phyloP scores from a whole-genome alignment of 768 basidiomycete species.

The Suillus plorans region DNA sequence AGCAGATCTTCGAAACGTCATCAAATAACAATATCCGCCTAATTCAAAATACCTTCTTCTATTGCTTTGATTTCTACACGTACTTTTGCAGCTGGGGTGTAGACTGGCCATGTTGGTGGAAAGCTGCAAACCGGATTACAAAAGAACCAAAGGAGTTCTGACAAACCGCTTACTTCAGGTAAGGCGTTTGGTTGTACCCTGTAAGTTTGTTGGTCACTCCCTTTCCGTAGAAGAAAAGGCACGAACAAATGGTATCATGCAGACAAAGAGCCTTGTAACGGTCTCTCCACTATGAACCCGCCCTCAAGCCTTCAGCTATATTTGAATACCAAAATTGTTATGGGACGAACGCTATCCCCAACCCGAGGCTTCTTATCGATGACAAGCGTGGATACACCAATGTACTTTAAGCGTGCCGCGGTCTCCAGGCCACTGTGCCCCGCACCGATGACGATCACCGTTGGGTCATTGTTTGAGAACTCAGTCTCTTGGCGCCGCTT shows the following conservation, averaged over 20 bases:
- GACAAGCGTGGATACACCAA: conserved; percentile 57
- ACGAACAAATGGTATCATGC: conserved; percentile 51
- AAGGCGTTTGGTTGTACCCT: conserved; percentile 59
- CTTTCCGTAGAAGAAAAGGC: background rate
- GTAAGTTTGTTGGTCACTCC: background rate
- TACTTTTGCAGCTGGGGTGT: conserved; percentile 50
- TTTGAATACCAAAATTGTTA: background rate
- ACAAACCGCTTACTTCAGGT: conserved; percentile 41
- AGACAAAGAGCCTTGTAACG: conserved; percentile 39
- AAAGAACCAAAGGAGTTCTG: background rate
- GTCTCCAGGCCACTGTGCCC: conserved; percentile 68
- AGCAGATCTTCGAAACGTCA: background rate
- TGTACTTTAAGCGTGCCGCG: conserved; percentile 61
- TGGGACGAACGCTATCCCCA: conserved; percentile 41
- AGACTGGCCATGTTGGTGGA: conserved; percentile 56
- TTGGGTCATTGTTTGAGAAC: conserved; percentile 50
- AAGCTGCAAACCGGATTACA: conserved; percentile 35
- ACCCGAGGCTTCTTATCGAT: conserved; percentile 53
- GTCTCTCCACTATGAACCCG: conserved; percentile 43
- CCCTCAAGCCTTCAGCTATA: background rate
- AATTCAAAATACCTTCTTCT: conserved; percentile 23
- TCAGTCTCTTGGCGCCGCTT: conserved; percentile 41
- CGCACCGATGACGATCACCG: conserved; percentile 61
- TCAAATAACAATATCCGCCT: conserved; percentile 4
- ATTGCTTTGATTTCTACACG: conserved; percentile 30